Conservation (phyloP, 805 yeast species). For the Wickerhamomyces ciferrii region DNA sequence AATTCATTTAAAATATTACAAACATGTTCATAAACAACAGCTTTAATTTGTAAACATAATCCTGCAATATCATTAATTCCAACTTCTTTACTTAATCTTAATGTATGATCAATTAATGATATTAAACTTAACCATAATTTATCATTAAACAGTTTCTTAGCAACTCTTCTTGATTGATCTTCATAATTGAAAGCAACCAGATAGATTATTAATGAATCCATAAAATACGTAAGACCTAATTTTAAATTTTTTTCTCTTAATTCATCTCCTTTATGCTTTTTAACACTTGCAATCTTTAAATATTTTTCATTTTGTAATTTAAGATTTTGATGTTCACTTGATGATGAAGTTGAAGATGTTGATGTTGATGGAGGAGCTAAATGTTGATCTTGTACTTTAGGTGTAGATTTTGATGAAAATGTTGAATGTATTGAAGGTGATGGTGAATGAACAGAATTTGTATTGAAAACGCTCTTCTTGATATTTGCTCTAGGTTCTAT, state of each 20-base stretch:
- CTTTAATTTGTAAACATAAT: conserved; percentile 9
- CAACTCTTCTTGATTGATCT: conserved; percentile 11
- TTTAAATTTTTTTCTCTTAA: conserved; percentile 1
- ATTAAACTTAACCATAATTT: conserved; percentile 15
- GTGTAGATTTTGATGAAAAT: background rate
- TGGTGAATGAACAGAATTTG: background rate
- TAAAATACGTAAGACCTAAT: conserved; percentile 6
- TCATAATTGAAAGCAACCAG: conserved; percentile 17
- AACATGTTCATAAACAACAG: conserved; percentile 13
- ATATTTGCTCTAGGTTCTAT: background rate
- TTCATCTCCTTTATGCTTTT: conserved; percentile 16
- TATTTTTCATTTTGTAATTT: background rate
- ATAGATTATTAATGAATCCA: conserved; percentile 16
- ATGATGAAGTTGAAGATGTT: background rate
- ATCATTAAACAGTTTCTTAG: conserved; percentile 8
- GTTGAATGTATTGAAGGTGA: no score
- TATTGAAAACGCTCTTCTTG: background rate
- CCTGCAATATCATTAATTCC: conserved; percentile 9
- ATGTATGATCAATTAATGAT: conserved; percentile 9
- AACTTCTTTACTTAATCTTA: conserved; percentile 1
- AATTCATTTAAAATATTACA: conserved; percentile 6
- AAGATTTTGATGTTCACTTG: background rate
- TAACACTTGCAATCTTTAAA: conserved; percentile 4
- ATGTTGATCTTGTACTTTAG: background rate
- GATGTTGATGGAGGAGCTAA: no score